phyloP scores from a whole-genome alignment of 176 grass and related monocot genomes.

The Panicum miliaceum region DNA sequence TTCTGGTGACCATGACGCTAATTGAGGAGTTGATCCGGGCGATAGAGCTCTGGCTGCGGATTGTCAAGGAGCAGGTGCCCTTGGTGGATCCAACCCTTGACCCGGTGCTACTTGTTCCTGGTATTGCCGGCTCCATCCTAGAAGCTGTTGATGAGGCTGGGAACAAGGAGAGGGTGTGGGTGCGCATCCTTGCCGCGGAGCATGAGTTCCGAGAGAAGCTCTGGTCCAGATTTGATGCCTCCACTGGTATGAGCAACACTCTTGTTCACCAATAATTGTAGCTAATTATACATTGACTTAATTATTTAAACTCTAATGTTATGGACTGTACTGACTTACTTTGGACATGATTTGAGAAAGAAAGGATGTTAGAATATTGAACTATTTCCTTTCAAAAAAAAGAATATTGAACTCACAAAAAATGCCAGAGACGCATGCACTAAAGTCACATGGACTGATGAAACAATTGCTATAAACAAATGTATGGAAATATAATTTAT shows the following conservation, averaged over 20 bases:
- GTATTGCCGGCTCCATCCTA: slow-evolving; percentile 80
- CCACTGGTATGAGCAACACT: slow-evolving; percentile 54
- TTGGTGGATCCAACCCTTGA: slow-evolving; percentile 73
- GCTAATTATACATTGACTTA: neutral
- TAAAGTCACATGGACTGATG: neutral
- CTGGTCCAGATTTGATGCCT: slow-evolving; percentile 86
- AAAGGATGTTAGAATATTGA: neutral
- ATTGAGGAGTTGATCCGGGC: slow-evolving; percentile 81
- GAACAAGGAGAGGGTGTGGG: slow-evolving; percentile 86
- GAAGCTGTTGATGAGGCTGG: slow-evolving; percentile 80
- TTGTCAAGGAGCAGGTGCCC: slow-evolving; percentile 61
- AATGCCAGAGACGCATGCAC: no score
- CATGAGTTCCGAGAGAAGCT: slow-evolving; percentile 84
- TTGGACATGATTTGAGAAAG: neutral
- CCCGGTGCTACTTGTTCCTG: slow-evolving; percentile 85
- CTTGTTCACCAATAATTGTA: neutral
- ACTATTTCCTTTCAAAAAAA: no score
- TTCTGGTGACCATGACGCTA: slow-evolving; percentile 46
- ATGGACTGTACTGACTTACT: neutral
- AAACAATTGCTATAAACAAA: neutral
- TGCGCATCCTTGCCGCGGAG: slow-evolving; percentile 80
- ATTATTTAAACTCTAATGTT: neutral
- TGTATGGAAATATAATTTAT: neutral
- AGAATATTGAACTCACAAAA: neutral
- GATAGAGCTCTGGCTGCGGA: slow-evolving; percentile 76